Base-by-base conservation (phyloP, 2,329 filamentous ascomycete genomes). In the Alternaria postmessia region DNA sequence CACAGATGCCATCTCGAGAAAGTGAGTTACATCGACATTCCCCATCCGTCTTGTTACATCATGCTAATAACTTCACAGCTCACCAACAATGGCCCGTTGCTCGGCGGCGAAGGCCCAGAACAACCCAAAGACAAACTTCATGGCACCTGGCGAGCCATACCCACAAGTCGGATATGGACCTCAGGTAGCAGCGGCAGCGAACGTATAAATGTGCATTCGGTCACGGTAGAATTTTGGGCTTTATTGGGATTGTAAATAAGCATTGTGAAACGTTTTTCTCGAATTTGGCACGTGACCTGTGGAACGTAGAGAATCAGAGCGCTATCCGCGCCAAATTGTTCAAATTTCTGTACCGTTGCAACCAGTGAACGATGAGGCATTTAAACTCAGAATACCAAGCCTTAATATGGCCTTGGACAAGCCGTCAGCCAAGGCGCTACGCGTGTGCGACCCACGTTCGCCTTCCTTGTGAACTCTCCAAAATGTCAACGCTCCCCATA, bases 41-140 rank as follows among this genome's bases (percentile, higher is more conserved):
- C 11, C 11, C 16, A 1, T 14, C 11, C 12, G 3, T 11, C 7
- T 39, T 14, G 36, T 42, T 12, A 24, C 32, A 30, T 7, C 16
- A 44, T 65, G 60, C 57, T 69, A 64, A 75, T 28, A n/a, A 44
- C 54, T 44, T 8, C 47, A 43, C 41, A 96, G 94, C 84, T 97
- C 94, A 64, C 94, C 95, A 52, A 99, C 95, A 59, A 99, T 99
- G 95, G 95, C 95, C 62, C 91, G 95, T 77, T 97, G 93, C 86
- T 96, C 93, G 51, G 94, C 92, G 54, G 91, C 94, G 68, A 98
- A 97, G 87, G 91, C 90, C 42, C 74, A 79, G 51, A 83, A 82
- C 71, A 81, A 83, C 69, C 77, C 82, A 26, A 66, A 80, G 59
- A 84, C 81, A 30, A 84, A 84, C 72, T 84, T 84, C 72, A 81